A percentile compares a stretch with the other conserved stretches of the same genome.
Evolutionary conservation across 352 stramenopile genomes (phyloP).

Genomic region (Pythium phragmitis): DNA sequence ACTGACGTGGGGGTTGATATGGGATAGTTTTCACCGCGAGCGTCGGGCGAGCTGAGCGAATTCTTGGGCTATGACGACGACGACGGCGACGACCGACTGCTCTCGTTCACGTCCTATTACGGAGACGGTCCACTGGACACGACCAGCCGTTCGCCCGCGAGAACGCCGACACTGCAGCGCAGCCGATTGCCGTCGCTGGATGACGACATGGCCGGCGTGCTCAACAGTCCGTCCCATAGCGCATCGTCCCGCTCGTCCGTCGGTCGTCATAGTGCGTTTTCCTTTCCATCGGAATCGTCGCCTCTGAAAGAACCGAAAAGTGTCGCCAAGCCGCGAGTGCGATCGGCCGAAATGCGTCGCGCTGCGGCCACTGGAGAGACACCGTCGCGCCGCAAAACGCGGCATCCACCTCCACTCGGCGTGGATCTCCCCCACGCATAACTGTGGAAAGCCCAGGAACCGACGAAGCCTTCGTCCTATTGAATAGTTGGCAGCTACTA

Average conservation of each 20-base stretch:
- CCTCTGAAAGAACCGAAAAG: constrained; percentile 2
- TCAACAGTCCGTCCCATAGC: constrained; percentile 22
- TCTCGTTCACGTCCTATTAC: constrained; percentile 17
- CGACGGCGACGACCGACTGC: constrained; percentile 10
- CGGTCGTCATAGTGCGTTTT: neutral
- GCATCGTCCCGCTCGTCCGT: neutral
- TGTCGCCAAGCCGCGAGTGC: constrained; percentile 16
- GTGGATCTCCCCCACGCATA: constrained; percentile 7
- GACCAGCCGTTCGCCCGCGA: neutral
- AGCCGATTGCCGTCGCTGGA: constrained; percentile 19
- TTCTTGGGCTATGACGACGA: constrained; percentile 60
- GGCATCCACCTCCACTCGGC: neutral
- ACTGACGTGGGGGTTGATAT: constrained; percentile 9
- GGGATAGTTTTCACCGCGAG: constrained; percentile 28
- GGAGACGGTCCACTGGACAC: neutral
- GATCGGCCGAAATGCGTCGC: constrained; percentile 6
- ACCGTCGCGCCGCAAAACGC: constrained; percentile 3
- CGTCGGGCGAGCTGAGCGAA: constrained; percentile 45
- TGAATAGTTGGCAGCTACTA: too few relatives aligned
- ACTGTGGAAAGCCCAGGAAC: neutral
- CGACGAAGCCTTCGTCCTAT: too few relatives aligned
- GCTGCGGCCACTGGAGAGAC: neutral
- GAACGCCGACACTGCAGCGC: neutral
- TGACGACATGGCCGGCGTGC: constrained; percentile 22
- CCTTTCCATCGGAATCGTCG: neutral